Base-by-base conservation (phyloP, 805 yeast species). In the Ogataea corticis region DNA sequence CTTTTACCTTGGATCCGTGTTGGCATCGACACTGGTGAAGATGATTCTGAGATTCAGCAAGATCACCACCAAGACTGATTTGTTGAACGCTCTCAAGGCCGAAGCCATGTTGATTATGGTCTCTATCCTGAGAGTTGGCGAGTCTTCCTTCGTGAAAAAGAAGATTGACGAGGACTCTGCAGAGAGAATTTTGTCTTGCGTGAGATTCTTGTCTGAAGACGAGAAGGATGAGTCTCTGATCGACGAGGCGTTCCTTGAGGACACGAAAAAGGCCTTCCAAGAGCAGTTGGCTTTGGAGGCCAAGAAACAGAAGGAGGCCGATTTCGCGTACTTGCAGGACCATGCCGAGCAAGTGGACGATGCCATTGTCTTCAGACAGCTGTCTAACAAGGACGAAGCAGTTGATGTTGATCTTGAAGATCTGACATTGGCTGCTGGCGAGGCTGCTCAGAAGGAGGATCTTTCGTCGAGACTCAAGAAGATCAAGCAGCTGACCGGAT, bases 401-500 rank as follows among this genome's bases (percentile, higher is more conserved):
- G 57, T 55, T 39, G 82, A 76, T 42, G 72, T 71, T 19, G 69
- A 71, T 48, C 79, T 76, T 42, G 83, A 82, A 54, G 94, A 87
- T 57, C 63, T 83, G 37, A 63, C 74, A 10, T 72, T 79, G 46
- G 85, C 87, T 4, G 65, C 78, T 5, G 77, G 74, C 29, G 69
- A 74, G 21, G 70, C 73, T 25, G 65, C 75, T 6, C 78, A 75
- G 52, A 73, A 72, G 50, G 86, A 78, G 57, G 79, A 81, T 38
- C 70, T 83, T 50, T 73, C 87, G 5, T 89, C 97, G 1, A 85
- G 88, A 68, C 77, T 94, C 61, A 85, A 82, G 66, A 90, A 88
- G 66, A 87, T 95, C 58, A 83, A 89, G 40, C 98, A 88, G 64
- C 77, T 94, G 55, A 92, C 99, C n/a, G 99, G 99, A 14, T 94